Conservation (phyloP, 805 yeast genomes). For the Torulaspora microellipsoides region DNA sequence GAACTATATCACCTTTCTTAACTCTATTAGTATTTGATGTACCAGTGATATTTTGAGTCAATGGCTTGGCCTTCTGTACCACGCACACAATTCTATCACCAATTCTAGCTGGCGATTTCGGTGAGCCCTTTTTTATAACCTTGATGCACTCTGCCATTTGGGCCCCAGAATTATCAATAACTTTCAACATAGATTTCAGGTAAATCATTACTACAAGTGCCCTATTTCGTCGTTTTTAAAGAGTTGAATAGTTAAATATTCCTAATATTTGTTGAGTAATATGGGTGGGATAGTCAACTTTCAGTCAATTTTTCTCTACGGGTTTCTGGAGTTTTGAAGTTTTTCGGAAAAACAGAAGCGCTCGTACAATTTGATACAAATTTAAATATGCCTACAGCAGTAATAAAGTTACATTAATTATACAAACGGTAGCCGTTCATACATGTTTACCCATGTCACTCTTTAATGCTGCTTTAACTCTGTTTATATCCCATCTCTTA, state of each 20-base stretch:
- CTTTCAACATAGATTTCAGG: constrained; percentile 80
- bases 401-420: constrained; percentile 4
- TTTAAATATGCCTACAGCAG: no score
- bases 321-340: no score
- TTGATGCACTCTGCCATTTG: constrained; percentile 93
- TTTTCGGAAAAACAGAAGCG: no score
- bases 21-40: constrained; percentile 73
- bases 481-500: constrained; percentile 48
- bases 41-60: constrained; percentile 66
- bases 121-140: constrained; percentile 78
- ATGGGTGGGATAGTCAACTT: no score
- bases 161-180: constrained; percentile 95
- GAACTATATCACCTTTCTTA: constrained; percentile 91
- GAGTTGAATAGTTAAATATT: no score
- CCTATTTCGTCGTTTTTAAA: no score
- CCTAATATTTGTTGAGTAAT: no score
- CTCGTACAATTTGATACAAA: no score
- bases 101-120: constrained; percentile 72
- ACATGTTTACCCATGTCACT: constrained; percentile 2
- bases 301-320: no score
- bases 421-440: constrained; percentile 1
- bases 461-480: constrained; percentile 26
- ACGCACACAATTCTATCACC: constrained; percentile 95
- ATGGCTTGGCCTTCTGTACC: constrained; percentile 83
- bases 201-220: constrained; percentile 57